These are phyloP conservation scores for Globisporangium mamillatum DNA, from an alignment of 352 stramenopile species.

Conservation along the genomic window DNA sequence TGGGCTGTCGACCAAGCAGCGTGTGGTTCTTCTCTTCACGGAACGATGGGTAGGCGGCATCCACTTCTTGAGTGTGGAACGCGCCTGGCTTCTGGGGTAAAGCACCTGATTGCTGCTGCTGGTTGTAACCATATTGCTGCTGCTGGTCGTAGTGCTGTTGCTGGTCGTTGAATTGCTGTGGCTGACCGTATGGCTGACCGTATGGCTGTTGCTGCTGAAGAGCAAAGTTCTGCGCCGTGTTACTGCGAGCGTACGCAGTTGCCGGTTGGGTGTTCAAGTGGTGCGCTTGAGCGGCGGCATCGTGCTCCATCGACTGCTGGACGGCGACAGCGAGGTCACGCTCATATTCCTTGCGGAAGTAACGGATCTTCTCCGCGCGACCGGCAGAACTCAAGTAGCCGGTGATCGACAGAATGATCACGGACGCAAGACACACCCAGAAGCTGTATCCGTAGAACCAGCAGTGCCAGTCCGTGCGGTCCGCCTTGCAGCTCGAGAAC, in stretches of 20 bases:
- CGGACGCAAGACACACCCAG: slow-evolving; percentile 78
- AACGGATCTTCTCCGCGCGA: slow-evolving; percentile 80
- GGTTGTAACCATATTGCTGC: slow-evolving; percentile 21
- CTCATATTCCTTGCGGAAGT: slow-evolving; percentile 84
- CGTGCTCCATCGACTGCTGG: slow-evolving; percentile 67
- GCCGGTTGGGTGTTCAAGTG: slow-evolving; percentile 15
- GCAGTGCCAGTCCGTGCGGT: slow-evolving; percentile 68
- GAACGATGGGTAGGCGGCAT: slow-evolving; percentile 61
- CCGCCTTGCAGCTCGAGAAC: slow-evolving; percentile 70
- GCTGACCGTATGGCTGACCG: slow-evolving; percentile 10
- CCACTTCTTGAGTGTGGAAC: slow-evolving; percentile 23
- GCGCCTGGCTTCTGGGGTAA: slow-evolving; percentile 10
- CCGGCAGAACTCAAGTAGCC: slow-evolving; percentile 79
- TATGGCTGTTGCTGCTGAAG: slow-evolving; percentile 20
- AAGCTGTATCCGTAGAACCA: slow-evolving; percentile 89
- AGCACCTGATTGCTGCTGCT: slow-evolving; percentile 16
- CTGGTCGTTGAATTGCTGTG: slow-evolving; percentile 11
- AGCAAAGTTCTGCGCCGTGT: slow-evolving; percentile 33
- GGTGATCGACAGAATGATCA: slow-evolving; percentile 74
- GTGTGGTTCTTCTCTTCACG: slow-evolving; percentile 70
- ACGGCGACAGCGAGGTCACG: slow-evolving; percentile 70
- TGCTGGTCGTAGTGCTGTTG: slow-evolving; percentile 4
- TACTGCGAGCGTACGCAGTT: slow-evolving; percentile 36
- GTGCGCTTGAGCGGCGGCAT: slow-evolving; percentile 29
- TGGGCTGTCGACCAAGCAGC: slow-evolving; percentile 55